Base-by-base conservation (phyloP, 2,329 filamentous ascomycete genomes). In the Hirsutella thompsonii region DNA sequence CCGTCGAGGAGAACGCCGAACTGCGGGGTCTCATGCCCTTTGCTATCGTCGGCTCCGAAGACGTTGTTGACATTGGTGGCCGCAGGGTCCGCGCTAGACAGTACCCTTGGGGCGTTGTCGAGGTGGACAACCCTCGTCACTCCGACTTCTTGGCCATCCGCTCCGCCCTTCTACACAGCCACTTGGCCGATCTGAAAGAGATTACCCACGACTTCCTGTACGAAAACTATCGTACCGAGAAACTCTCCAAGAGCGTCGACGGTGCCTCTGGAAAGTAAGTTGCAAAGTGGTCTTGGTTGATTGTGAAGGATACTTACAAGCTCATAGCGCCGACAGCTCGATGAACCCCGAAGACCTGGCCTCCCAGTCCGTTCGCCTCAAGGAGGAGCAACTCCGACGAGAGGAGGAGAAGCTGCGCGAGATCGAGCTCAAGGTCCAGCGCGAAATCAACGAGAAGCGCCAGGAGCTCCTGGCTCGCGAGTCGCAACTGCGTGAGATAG, bases 141-240 rank as follows among this genome's bases (percentile, higher is more conserved):
- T 95, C 89, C 37, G 92, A 98, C 66, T 98, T 98, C 74, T 70
- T 98, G 51, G 92, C 92, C 49, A 94, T 98, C 59, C 83, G 92
- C 61, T 95, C 89, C 45, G 92, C 92, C 42, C 81, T 98, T 43
- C 77, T 98, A 47, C 92, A 98, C 75, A 95, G 88, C 68, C 92
- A 98, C 72, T 70, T 98, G 60, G 92, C 92, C 46, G 92, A 98
- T 64, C 70, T 98, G 57, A 98, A 98, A 80, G 92, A 98, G 67
- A 98, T 98, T 60, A 98, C 92, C 40, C 92, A 98, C 66, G 92
- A 98, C 67, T 98, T 98, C 81, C 72, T 98, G 49, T 98, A 98
- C 70, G 92, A 98, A 66, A 98, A 98, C 71, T 98, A 98, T 77
- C 88, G 92, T 87, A 98, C 92, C 59, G 92, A 98, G 84, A 96